Base-by-base conservation (phyloP, 2,329 filamentous ascomycete genomes). In the Pyrenochaeta sp. region DNA sequence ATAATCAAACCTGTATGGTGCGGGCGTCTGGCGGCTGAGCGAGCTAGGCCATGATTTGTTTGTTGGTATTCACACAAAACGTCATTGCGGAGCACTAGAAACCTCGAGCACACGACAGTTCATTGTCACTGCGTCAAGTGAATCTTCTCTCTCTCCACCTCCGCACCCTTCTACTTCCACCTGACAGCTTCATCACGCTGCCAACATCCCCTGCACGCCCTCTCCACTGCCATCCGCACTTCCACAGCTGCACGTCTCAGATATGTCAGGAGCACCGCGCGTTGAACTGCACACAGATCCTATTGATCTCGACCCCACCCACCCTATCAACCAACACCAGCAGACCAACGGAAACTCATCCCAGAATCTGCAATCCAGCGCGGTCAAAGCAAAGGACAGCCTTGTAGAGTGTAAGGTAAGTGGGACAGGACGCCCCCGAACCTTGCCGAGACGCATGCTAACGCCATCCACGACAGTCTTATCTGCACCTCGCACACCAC, bases 321-420 rank as follows among this genome's bases (percentile, higher is more conserved):
- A 53, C 17, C 55, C 63, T 36, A 53, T 53, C 48, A 55, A 58
- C 55, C 41, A 48, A 27, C 32, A 41, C 48, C 44, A 60, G 52
- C 47, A 51, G 18, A 35, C 55, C 23, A 65, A 59, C 58, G 56
- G 58, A 53, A 50, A 35, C 36, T 47, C 54, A 15, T 51, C 51
- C 36, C 46, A 49, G 23, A 44, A 37, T 28, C 46, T 55, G 55
- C 54, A 54, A 31, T 44, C 52, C 43, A 60, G 58, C 42, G 55
- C 63, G 23, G 55, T 63, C 54, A 62, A 62, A 45, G 53, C 65
- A 38, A 70, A 72, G 60, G 65, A 71, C 63, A 63, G 58, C 48
- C 56, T 74, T 44, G 35, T 72, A 35, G 65, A 68, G 58, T 69
- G 74, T 77, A 64, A 76, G 74, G 74, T 76, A 63, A 47, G 74